Base-by-base conservation (phyloP, 306 rosid genomes). In the Alnus glutinosa region DNA sequence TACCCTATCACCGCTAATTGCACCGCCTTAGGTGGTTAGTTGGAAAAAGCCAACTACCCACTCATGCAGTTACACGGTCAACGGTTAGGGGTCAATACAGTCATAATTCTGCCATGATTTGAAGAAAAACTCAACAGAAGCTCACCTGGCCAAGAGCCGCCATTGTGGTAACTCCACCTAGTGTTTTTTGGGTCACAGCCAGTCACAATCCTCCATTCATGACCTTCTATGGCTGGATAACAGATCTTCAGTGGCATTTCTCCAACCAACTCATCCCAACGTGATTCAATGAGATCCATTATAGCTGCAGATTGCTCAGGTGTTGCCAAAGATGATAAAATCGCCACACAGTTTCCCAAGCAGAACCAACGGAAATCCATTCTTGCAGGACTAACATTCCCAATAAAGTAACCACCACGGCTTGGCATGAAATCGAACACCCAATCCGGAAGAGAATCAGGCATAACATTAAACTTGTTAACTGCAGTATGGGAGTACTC, bases 281-380 rank as follows among this genome's bases (percentile, higher is more conserved):
- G 84, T 5, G 78, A 47, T 58, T 84, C 87, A 3, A 84, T 77
- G 19, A 84, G 84, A 50, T 84, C 87, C 87, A 84, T 84, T 15
- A 84, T 80, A 12, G 87, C 87, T 32, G 79, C 61, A 32, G 84
- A 74, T 74, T 80, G 87, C 39, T 84, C 84, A 1, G 79, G 87
- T 0, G 84, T 84, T 7, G 87, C 87, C 76, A 84, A 51, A 55
- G 84, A 80, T 2, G 87, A 84, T 11, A 80, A 46, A 57, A 84
- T 84, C 1, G 87, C 87, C 76, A 84, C 61, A 16, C 84, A 84
- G 15, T 84, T 84, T 13, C 87, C 87, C 73, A 84, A 73, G 47
- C 84, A 80, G 69, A 84, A 84, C 87, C 87, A 84, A 2, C 87
- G 77, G 70, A 84, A 84, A 80, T 84, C 87, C 87, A 84, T 84